These are phyloP conservation scores for Nakazawaea ernobii DNA, from an alignment of 805 yeast species.

Conservation along the genomic window DNA sequence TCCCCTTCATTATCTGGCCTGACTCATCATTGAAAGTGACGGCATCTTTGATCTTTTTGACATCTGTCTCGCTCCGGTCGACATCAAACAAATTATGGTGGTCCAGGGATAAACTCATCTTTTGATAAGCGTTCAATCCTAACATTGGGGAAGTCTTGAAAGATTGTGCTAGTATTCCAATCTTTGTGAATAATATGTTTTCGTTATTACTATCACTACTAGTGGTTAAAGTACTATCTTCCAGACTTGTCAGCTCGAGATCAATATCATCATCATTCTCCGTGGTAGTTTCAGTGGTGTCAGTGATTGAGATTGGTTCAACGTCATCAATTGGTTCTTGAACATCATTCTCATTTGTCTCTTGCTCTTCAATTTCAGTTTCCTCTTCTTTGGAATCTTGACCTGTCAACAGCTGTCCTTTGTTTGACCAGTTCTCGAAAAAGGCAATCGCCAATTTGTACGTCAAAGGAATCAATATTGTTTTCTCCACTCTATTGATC, in stretches of 20 bases:
- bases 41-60: neutral
- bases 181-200: slow-evolving; percentile 14
- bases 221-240: neutral
- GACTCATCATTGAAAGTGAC: neutral
- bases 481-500: slow-evolving; percentile 14
- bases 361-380: neutral
- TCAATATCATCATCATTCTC: slow-evolving; percentile 4
- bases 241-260: slow-evolving; percentile 7
- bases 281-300: neutral
- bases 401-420: neutral
- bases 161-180: slow-evolving; percentile 18
- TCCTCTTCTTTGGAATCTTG: no score
- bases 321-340: neutral
- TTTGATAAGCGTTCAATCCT: slow-evolving; percentile 13
- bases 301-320: neutral
- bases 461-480: slow-evolving; percentile 16
- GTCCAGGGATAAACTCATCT: neutral
- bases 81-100: neutral
- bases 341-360: neutral
- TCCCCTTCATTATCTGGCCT: no score
- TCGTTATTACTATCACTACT: neutral
- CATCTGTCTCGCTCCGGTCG: neutral
- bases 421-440: slow-evolving; percentile 8
- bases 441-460: neutral
- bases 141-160: slow-evolving; percentile 16